Percentiles rank a stretch among this genome's conserved stretches.
Conservation (phyloP, 805 yeast genomes). For the Metschnikowia anglica region DNA sequence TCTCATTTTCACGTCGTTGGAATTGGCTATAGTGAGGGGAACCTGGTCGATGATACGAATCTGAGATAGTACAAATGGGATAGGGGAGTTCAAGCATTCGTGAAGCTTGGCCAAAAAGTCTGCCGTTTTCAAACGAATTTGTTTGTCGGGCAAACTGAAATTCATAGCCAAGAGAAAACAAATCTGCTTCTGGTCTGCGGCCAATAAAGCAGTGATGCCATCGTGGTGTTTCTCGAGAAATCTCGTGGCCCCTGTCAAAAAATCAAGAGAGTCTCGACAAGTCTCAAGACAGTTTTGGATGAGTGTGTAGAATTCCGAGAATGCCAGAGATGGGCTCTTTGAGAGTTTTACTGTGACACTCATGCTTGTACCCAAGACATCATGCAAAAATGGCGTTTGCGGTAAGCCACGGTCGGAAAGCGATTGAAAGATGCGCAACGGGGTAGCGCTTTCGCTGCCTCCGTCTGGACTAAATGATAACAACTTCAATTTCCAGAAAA, state of each 20-base stretch:
- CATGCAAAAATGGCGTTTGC: conserved; percentile 10
- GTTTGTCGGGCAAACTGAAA: conserved; percentile 50
- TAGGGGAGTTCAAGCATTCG: conserved; percentile 21
- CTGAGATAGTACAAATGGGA: conserved; percentile 47
- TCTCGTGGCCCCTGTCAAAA: conserved; percentile 6
- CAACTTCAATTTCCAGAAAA: conserved; percentile 13
- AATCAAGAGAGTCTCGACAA: conserved; percentile 10
- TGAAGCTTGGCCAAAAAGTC: conserved; percentile 40
- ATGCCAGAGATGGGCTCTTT: background rate
- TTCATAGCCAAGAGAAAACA: conserved; percentile 26
- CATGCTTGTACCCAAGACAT: conserved; percentile 7
- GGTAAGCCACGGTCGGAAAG: conserved; percentile 9
- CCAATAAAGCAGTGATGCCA: background rate
- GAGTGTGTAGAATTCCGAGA: conserved; percentile 2
- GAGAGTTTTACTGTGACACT: conserved; percentile 6
- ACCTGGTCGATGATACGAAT: conserved; percentile 56
- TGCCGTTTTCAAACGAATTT: conserved; percentile 51
- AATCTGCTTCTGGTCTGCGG: conserved; percentile 8
- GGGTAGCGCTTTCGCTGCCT: conserved; percentile 3
- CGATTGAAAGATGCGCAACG: conserved; percentile 5
- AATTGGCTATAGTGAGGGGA: conserved; percentile 65
- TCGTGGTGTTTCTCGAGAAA: conserved; percentile 3
- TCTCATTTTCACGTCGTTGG: conserved; percentile 73
- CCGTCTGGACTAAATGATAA: conserved; percentile 8
- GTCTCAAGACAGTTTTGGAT: conserved; percentile 7